Percentiles rank a stretch among this genome's conserved stretches.
phyloP scores from a whole-genome alignment of 495 filamentous ascomycete species.

The Neurospora sp. region DNA sequence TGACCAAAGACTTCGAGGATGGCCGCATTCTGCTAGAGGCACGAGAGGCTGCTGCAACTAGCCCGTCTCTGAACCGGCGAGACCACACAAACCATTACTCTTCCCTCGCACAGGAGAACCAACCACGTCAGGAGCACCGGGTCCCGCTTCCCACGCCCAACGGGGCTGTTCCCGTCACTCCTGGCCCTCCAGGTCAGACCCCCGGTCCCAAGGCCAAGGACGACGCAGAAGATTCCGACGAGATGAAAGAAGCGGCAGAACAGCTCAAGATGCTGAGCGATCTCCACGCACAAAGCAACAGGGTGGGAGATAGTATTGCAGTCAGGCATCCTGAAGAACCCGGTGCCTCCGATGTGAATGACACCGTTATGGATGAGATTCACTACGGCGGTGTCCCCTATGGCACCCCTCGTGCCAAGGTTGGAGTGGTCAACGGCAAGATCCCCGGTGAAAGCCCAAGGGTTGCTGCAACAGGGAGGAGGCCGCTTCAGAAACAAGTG shows the following conservation, averaged over 20 bases:
- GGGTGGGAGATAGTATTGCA: constrained; percentile 25
- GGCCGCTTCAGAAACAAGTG: constrained; percentile 39
- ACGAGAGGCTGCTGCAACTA: constrained; percentile 21
- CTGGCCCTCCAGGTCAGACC: constrained; percentile 6
- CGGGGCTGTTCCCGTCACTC: constrained; percentile 2
- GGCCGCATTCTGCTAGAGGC: constrained; percentile 39
- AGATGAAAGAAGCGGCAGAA: constrained; percentile 50
- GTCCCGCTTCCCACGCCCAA: not conserved
- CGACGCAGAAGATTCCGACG: constrained; percentile 45
- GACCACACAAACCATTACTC: constrained; percentile 11
- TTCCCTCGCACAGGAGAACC: constrained; percentile 23
- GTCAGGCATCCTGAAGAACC: constrained; percentile 30
- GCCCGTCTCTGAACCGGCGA: constrained; percentile 14
- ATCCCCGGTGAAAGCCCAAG: constrained; percentile 17
- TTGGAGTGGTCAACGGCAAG: not conserved
- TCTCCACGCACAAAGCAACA: constrained; percentile 13
- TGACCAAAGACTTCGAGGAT: constrained; percentile 39
- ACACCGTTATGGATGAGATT: constrained; percentile 27
- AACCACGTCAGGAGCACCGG: constrained; percentile 10
- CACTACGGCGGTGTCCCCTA: constrained; percentile 27
- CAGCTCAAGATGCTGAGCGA: constrained; percentile 47
- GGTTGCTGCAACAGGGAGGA: constrained; percentile 15
- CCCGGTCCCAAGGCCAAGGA: constrained; percentile 26
- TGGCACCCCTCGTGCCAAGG: constrained; percentile 31
- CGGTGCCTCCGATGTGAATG: constrained; percentile 31